Evolutionary conservation across 2,329 filamentous ascomycete genomes (phyloP), one percentile per base, ranked within the genome.

Genomic region (Trichophyton equinum): DNA sequence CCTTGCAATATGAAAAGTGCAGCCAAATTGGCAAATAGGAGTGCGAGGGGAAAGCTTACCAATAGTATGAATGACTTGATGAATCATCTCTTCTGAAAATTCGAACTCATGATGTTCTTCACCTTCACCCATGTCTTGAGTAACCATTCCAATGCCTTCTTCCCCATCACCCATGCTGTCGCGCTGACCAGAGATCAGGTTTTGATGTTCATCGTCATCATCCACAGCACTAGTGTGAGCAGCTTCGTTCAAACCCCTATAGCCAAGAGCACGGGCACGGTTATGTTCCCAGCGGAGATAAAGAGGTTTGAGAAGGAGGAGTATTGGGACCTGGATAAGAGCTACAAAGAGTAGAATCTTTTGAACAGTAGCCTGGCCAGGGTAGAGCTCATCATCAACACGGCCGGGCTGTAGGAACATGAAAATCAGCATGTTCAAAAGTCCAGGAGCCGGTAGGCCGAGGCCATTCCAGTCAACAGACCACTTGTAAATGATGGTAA

Each of bases 401-500:
- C 75, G 88, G 58, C 91, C 91, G 2, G 94, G 94, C 65, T 86
- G 85, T 67, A 99, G 77, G 79, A 99, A 99, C 95, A 99, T 99
- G 82, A 96, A 96, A 70, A 99, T 99, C 70, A 99, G 81, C 92
- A 97, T 97, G 82, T 99, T 99, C 64, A 99, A 78, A 63, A 99
- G 80, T 69, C 91, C 90, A 1, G 95, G 94, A 1, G 95, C 89
- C 64, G 83, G 81, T 67, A 81, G 72, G 46, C 80, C 84, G 47
- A 80, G 81, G 9, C 80, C 84, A 56, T 77, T 77, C 94, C 94
- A 99, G 74, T 99, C 86, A 42, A 96, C 82, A 8, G 83, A 87
- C 94, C 95, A 99, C 77, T 99, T 99, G 82, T 95, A 97, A 68
- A 99, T 77, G 70, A 99, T 96, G 69, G 89, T 90, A 70, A 96